Percentiles rank a stretch among this genome's conserved stretches.
Evolutionary conservation across 108 stramenopile species (phyloP).

Genomic region (Phaeodactylum tricornutum): DNA sequence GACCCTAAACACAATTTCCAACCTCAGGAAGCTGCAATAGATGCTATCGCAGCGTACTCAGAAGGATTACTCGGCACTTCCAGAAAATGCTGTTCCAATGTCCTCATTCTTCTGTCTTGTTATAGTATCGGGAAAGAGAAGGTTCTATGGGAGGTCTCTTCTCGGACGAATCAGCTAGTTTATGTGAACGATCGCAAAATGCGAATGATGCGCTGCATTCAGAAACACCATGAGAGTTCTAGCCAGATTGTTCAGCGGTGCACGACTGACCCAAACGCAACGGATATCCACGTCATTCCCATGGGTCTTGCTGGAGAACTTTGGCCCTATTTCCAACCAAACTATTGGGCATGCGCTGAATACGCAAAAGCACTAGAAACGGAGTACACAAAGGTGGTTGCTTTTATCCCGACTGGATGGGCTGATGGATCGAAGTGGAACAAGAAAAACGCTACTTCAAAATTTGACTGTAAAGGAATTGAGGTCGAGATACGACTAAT

Average conservation of each 20-base stretch:
- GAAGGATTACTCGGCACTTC: conserved; percentile 15
- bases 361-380: conserved; percentile 25
- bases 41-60: conserved; percentile 23
- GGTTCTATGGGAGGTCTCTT: conserved; percentile 36
- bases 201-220: conserved; percentile 35
- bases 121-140: conserved; percentile 70
- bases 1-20: conserved; percentile 52
- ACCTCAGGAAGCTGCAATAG: conserved; percentile 41
- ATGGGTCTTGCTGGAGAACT: conserved; percentile 48
- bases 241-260: conserved; percentile 24
- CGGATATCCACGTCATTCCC: conserved; percentile 42
- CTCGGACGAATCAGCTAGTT: conserved; percentile 19
- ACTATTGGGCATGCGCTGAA: conserved; percentile 26
- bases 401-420: conserved; percentile 69
- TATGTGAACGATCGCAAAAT: conserved; percentile 39
- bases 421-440: conserved; percentile 52
- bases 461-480: conserved; percentile 3
- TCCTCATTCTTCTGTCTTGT: conserved; percentile 48
- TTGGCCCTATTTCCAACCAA: conserved; percentile 54
- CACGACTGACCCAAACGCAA: conserved; percentile 23
- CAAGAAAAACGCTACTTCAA: conserved; percentile 31
- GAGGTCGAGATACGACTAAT: conserved; percentile 40
- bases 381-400: conserved; percentile 27
- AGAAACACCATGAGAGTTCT: conserved; percentile 4
- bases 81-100: no score